Evolutionary conservation across 108 stramenopile genomes (phyloP), one percentile per base, ranked within the genome.

Genomic region (Parietichytrium sp.): DNA sequence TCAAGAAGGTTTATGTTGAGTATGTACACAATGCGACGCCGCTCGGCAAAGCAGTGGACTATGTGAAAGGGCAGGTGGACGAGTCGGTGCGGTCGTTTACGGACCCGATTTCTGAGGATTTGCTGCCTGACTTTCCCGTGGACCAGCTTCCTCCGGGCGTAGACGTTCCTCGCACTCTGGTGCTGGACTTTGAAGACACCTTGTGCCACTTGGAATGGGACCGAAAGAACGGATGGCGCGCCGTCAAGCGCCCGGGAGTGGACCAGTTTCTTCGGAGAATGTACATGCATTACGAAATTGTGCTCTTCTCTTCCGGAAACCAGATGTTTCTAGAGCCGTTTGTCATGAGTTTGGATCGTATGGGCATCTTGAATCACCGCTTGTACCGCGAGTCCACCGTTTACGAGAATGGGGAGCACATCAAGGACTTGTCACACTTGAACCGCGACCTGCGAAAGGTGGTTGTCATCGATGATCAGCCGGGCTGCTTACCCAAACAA

Each of bases 241-340:
- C 93, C 51, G 97, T 96, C 54, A 96, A 96, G 83, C 93, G 97
- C 20, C 97, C 97, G 3, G 97, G 97, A 25, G 94, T 95, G 20
- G 97, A 98, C 79, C 93, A 93, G 80, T 95, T 98, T 80, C 86
- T 98, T 30, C 80, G 88, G 18, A 92, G 91, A 15, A 89, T 98
- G 87, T 89, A 92, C 52, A 94, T 95, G 84, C 94, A 96, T 84
- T 98, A 98, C 84, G 97, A 98, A 84, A 95, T 98, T 80, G 97
- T 96, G 4, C 84, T 98, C 52, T 96, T 94, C 82, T 89, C 91
- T 45, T 93, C 93, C 13, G 89, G 88, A 47, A 87, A 90, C 30
- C 91, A 93, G 49, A 92, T 91, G 15, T 82, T 94, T 25, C 94
- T 93, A n/a, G 93, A 89, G 29, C 94, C 94, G 12, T 93, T 96